Base-by-base conservation (phyloP, 345 rosid genomes). In the Acer negundo region DNA sequence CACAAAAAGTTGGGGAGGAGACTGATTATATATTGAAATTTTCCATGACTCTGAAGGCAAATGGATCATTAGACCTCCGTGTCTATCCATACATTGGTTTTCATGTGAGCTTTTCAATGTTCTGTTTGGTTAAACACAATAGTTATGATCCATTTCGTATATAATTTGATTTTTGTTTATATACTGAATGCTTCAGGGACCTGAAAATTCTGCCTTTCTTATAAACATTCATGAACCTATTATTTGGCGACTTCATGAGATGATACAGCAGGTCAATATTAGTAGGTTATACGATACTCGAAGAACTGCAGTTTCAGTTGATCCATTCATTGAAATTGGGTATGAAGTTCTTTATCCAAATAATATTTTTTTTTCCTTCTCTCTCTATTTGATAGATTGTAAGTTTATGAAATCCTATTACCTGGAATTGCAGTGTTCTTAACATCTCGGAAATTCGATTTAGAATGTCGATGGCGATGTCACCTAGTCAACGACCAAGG, bases 221-320 rank as follows among this genome's bases (percentile, higher is more conserved):
- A 86, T 94, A 75, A 96, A 89, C 84, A 88, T 96, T 80, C 99
- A 96, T 58, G 99, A 96, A 79, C 99, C 98, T 55, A 92, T 94
- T 77, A 94, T 96, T 77, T 96, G 99, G 99, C 98, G 99, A 75
- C 91, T 96, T 82, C 97, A 94, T 82, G 98, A 92, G 93, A 93
- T 96, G 99, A 86, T 92, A 75, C 97, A 88, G 86, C 98, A 87
- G 83, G 85, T 91, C 85, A 94, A 90, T 81, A 81, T 92, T 26
- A 80, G 90, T 81, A 88, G 99, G 80, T 80, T 96, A 67, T 78
- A 81, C 73, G 89, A 91, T 78, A 62, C 83, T 77, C 86, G 85
- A 65, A 86, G 93, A 42, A 92, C 95, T 74, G 93, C 97, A 79
- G 98, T 92, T 74, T 89, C 99, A 68, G 97, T 94, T 82, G 99